phyloP scores from a whole-genome alignment of 306 rosid genomes.

The Cyamopsis tetragonoloba region DNA sequence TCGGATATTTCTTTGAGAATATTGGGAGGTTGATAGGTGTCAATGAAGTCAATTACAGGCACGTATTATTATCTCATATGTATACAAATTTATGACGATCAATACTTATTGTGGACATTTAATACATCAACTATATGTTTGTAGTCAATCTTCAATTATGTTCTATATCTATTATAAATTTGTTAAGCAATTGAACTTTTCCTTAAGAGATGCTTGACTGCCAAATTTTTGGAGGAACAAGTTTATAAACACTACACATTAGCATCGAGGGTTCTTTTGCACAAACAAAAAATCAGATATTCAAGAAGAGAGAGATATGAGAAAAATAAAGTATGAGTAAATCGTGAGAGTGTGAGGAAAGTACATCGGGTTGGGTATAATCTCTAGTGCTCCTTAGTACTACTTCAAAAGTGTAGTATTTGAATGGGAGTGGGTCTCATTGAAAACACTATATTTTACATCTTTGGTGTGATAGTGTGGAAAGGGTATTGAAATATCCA shows the following conservation, averaged over 20 bases:
- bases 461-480: too few species aligned
- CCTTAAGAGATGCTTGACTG: not conserved
- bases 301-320: too few species aligned
- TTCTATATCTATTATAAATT: not conserved
- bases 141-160: not conserved
- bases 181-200: not conserved
- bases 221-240: not conserved
- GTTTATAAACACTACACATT: not conserved
- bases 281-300: not conserved
- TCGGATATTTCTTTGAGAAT: not conserved
- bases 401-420: too few species aligned
- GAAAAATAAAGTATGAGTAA: too few species aligned
- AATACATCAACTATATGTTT: not conserved
- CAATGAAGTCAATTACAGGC: not conserved
- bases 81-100: not conserved
- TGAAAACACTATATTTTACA: too few species aligned
- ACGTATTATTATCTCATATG: not conserved
- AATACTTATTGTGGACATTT: not conserved
- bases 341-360: too few species aligned
- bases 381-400: too few species aligned
- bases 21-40: constrained; percentile 8
- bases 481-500: too few species aligned
- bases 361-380: too few species aligned
- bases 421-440: too few species aligned
- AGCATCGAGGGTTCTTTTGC: not conserved